Conservation (phyloP, 2,329 filamentous ascomycete genomes). For the Neonectria magnoliae region DNA sequence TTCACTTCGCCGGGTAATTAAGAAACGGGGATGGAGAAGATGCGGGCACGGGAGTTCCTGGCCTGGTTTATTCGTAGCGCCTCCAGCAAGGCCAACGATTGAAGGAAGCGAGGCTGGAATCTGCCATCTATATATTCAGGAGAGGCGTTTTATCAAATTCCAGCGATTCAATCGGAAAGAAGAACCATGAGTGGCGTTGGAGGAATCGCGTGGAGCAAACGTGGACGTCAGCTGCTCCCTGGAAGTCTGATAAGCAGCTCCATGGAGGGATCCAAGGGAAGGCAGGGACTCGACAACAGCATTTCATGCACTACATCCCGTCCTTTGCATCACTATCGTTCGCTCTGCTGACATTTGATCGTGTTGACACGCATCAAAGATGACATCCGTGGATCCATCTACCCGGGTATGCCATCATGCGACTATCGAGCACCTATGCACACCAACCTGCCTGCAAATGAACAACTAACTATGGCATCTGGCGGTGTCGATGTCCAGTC, state of each 20-base stretch:
- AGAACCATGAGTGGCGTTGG: background rate
- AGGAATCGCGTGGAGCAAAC: background rate
- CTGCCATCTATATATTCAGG: background rate
- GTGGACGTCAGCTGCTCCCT: slow-evolving; percentile 4
- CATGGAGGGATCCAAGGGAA: background rate
- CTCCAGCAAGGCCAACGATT: background rate
- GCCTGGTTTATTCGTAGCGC: too few relatives aligned
- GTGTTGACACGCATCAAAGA: background rate
- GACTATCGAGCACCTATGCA: too few relatives aligned
- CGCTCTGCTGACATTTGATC: background rate
- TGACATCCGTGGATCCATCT: background rate
- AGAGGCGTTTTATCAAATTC: background rate
- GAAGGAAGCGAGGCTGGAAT: background rate
- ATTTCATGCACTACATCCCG: background rate
- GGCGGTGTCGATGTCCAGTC: background rate
- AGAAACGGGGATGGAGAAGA: background rate
- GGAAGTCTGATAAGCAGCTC: background rate
- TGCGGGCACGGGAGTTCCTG: too few relatives aligned
- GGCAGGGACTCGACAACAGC: background rate
- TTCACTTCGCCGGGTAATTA: background rate
- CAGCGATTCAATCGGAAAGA: background rate
- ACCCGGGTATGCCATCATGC: background rate
- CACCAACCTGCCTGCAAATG: background rate
- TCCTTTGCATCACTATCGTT: slow-evolving; percentile 13
- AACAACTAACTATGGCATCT: background rate